phyloP scores from a whole-genome alignment of 495 filamentous ascomycete species.

The Xylaria longipes region DNA sequence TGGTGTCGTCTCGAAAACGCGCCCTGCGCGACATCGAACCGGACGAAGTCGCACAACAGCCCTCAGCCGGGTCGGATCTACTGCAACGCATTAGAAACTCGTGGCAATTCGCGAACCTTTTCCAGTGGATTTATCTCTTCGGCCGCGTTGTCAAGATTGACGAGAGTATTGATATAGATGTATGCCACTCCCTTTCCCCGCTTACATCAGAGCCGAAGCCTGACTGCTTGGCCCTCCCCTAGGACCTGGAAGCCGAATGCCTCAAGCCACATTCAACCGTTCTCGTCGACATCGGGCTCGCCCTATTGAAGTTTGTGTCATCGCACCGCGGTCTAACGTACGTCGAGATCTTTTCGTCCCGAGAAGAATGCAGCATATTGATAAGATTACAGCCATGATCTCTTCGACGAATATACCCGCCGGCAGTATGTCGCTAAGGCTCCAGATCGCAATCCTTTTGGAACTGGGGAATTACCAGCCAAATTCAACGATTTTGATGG shows the following conservation, averaged over 20 bases:
- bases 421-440: constrained; percentile 88
- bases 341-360: constrained; percentile 41
- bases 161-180: constrained; percentile 84
- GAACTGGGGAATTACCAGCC: constrained; percentile 71
- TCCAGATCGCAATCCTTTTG: constrained; percentile 83
- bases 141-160: constrained; percentile 87
- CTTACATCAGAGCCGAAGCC: constrained; percentile 18
- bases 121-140: constrained; percentile 91
- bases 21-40: constrained; percentile 69
- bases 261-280: constrained; percentile 77
- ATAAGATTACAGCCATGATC: constrained; percentile 65
- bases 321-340: constrained; percentile 92
- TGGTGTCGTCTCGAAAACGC: constrained; percentile 71
- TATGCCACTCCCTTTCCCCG: constrained; percentile 48
- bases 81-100: constrained; percentile 79
- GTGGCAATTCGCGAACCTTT: constrained; percentile 95
- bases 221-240: constrained; percentile 32
- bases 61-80: constrained; percentile 57
- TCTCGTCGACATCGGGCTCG: constrained; percentile 82
- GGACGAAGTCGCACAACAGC: constrained; percentile 48
- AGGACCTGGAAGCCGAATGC: constrained; percentile 92
- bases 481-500: constrained; percentile 84
- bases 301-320: constrained; percentile 89
- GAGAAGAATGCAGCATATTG: constrained; percentile 22
- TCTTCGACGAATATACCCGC: constrained; percentile 94